A percentile compares a stretch with the other conserved stretches of the same genome.
Evolutionary conservation across 352 stramenopile genomes (phyloP).

Genomic region (Globisporangium megalacanthum): DNA sequence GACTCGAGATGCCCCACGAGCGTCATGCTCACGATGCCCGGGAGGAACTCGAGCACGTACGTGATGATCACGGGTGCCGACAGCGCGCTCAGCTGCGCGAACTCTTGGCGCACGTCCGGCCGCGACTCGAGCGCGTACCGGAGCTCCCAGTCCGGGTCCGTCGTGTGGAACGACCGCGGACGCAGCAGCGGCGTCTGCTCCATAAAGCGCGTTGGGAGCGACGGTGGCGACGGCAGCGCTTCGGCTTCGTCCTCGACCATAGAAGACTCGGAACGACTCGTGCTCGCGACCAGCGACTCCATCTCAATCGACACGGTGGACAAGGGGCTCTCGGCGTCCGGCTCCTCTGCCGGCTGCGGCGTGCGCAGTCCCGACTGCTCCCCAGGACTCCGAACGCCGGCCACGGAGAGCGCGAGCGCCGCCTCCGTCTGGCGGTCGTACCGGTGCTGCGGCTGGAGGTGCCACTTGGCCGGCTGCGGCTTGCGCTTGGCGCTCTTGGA

Average conservation of each 20-base stretch:
- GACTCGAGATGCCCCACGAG: constrained; percentile 72
- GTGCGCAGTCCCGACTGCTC: constrained; percentile 11
- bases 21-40: constrained; percentile 53
- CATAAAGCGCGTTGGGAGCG: constrained; percentile 3
- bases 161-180: constrained; percentile 16
- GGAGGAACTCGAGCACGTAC: constrained; percentile 71
- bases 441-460: constrained; percentile 8
- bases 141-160: constrained; percentile 26
- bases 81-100: constrained; percentile 31
- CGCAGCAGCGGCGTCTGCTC: constrained; percentile 38
- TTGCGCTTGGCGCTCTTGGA: constrained; percentile 15
- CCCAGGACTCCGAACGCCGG: constrained; percentile 1
- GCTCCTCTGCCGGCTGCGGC: constrained; percentile 34
- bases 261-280: background rate
- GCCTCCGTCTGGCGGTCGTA: constrained; percentile 15
- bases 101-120: constrained; percentile 25
- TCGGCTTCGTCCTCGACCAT: constrained; percentile 7
- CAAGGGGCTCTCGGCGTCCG: constrained; percentile 31
- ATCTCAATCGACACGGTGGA: constrained; percentile 32
- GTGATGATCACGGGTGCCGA: constrained; percentile 67
- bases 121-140: constrained; percentile 11
- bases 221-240: constrained; percentile 4
- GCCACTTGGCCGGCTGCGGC: constrained; percentile 1
- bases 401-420: background rate
- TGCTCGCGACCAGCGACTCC: constrained; percentile 5